A percentile compares a stretch with the other conserved stretches of the same genome.
These are phyloP conservation scores for Pseudogymnoascus sp. DNA, from an alignment of 2,329 filamentous ascomycete species.

Conservation along the genomic window DNA sequence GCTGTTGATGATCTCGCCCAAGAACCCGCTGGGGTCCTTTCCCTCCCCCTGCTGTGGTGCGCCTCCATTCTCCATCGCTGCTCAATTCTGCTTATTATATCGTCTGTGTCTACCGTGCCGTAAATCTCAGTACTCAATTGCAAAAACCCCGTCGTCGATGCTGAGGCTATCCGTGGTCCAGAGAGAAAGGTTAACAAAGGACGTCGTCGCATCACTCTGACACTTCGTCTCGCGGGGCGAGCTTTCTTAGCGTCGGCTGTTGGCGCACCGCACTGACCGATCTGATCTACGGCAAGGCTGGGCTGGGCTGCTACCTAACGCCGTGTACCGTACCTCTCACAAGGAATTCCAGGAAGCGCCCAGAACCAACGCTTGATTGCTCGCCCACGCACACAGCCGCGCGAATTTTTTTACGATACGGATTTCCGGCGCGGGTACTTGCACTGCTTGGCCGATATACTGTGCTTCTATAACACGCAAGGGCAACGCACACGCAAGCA, in stretches of 20 bases:
- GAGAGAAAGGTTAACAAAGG: neutral
- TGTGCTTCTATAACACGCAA: neutral
- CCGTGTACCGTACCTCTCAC: neutral
- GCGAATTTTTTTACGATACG: neutral
- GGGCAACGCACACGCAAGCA: neutral
- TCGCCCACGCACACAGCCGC: neutral
- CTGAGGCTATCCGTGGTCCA: neutral
- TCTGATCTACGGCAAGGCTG: neutral
- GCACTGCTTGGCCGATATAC: neutral
- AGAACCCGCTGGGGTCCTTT: slow-evolving; percentile 87
- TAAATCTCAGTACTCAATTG: neutral
- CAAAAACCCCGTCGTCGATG: neutral
- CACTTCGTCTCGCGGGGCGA: neutral
- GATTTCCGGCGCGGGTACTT: neutral
- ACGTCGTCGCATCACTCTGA: neutral
- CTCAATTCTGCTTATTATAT: slow-evolving; percentile 17
- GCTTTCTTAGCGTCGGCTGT: slow-evolving; percentile 3
- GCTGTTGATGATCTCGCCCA: slow-evolving; percentile 89
- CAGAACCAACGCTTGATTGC: neutral
- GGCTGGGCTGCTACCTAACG: too few relatives aligned
- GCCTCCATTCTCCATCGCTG: slow-evolving; percentile 66
- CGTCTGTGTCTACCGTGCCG: neutral
- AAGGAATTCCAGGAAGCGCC: neutral
- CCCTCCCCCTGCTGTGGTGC: slow-evolving; percentile 56
- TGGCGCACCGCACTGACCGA: neutral